Percentiles rank a stretch among this genome's conserved stretches.
These are phyloP conservation scores for Mycena sp. DNA, from an alignment of 1,284 basidiomycete genomes.

Conservation along the genomic window DNA sequence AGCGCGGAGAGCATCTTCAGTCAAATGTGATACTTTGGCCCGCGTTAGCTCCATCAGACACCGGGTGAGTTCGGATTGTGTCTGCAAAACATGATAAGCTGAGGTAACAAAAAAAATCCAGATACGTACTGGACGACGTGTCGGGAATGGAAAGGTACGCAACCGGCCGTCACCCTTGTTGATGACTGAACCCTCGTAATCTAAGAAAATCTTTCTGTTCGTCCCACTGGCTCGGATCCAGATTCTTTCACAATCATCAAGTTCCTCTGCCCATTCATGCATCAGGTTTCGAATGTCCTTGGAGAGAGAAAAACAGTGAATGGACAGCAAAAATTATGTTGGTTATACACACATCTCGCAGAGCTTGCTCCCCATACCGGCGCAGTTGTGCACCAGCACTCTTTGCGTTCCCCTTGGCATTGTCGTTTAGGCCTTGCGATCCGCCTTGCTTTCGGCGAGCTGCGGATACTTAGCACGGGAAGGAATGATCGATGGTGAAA, in stretches of 20 bases:
- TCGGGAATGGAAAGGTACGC: constrained; percentile 93
- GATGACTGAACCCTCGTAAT: constrained; percentile 73
- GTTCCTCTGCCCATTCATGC: constrained; percentile 86
- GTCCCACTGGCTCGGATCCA: constrained; percentile 90
- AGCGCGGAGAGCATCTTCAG: constrained; percentile 83
- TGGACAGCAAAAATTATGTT: neutral
- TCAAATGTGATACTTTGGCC: constrained; percentile 88
- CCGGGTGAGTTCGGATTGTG: constrained; percentile 89
- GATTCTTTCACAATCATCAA: constrained; percentile 83
- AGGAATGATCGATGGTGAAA: too few relatives aligned
- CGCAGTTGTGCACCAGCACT: constrained; percentile 96
- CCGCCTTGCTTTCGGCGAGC: constrained; percentile 98
- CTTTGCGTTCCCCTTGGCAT: constrained; percentile 91
- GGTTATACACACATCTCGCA: constrained; percentile 80
- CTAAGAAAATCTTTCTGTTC: constrained; percentile 89
- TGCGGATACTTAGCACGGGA: too few relatives aligned
- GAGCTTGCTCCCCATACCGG: constrained; percentile 93
- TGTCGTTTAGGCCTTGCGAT: constrained; percentile 92
- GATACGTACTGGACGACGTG: constrained; percentile 83
- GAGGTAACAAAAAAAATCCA: neutral
- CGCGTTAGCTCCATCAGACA: constrained; percentile 90
- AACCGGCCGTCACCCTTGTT: constrained; percentile 77
- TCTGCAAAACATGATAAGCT: constrained; percentile 55
- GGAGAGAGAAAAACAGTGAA: constrained; percentile 16
- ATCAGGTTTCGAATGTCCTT: constrained; percentile 89